Base-by-base conservation (phyloP, 306 rosid species). In the Hylodesmum podocarpum region DNA sequence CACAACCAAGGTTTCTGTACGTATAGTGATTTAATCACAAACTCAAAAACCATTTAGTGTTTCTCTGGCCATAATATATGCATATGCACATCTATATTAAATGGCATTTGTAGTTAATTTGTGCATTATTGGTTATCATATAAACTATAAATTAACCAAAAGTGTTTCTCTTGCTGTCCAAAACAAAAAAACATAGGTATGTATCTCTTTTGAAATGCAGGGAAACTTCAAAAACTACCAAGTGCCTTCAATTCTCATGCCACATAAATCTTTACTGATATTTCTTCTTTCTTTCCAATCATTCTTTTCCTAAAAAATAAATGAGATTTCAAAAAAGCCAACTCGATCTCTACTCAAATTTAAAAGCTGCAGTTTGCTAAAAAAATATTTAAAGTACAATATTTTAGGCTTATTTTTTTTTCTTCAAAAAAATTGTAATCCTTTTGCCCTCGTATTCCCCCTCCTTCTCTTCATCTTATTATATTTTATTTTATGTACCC, bases 161-260 rank as follows among this genome's bases (percentile, higher is more conserved):
- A 72, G 83, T 71, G 54, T 63, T 49, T 70, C 50, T 53, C n/a
- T n/a, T n/a, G n/a, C n/a, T n/a, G n/a, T n/a, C n/a, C n/a, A n/a
- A n/a, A n/a, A n/a, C n/a, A n/a, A n/a, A n/a, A n/a, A n/a, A n/a
- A n/a, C n/a, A n/a, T n/a, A n/a, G n/a, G n/a, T n/a, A n/a, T n/a
- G n/a, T n/a, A n/a, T n/a, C n/a, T n/a, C 55, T 67, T 82, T 75
- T 78, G 71, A 27, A 50, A 73, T 78, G 27, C 21, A 4, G 40
- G 54, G 44, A 70, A 80, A 77, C 55, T 58, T 46, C 51, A 55
- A 53, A 53, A 55, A 39, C 46, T 4, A 39, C 28, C 41, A 63
- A 58, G 70, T 82, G 72, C 70, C 93, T 85, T 91, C 88, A 84
- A 76, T 8, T 8, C 72, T 85, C 86, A 91, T 87, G 93, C 89